phyloP scores from a whole-genome alignment of 2,329 filamentous ascomycete species.

The Ilyonectria mors-panacis region DNA sequence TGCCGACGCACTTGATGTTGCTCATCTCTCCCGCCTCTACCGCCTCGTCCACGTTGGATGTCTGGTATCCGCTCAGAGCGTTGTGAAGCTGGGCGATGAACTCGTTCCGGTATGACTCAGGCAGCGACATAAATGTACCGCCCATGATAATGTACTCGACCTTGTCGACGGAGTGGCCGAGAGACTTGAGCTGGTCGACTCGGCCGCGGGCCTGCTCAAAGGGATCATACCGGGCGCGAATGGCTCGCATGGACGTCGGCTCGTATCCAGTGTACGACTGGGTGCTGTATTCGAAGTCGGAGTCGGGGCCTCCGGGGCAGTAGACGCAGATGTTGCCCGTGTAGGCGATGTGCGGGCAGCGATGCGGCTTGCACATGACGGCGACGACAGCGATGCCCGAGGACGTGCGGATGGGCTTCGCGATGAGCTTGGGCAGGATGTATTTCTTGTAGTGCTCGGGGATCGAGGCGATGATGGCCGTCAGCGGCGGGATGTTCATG shows the following conservation, averaged over 20 bases:
- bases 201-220: slow-evolving; percentile 97
- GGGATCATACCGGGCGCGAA: slow-evolving; percentile 95
- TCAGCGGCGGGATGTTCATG: slow-evolving; percentile 89
- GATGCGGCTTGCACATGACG: slow-evolving; percentile 99
- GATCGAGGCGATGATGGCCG: slow-evolving; percentile 96
- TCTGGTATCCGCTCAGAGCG: slow-evolving; percentile 95
- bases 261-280: slow-evolving; percentile 99
- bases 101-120: slow-evolving; percentile 89
- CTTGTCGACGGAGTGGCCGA: slow-evolving; percentile 98
- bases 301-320: slow-evolving; percentile 96
- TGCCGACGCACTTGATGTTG: slow-evolving; percentile 97
- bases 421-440: slow-evolving; percentile 94
- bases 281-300: slow-evolving; percentile 98
- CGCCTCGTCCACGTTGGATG: slow-evolving; percentile 93
- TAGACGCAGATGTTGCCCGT: slow-evolving; percentile 99
- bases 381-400: slow-evolving; percentile 98
- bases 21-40: slow-evolving; percentile 96
- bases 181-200: slow-evolving; percentile 95
- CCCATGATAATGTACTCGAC: slow-evolving; percentile 99
- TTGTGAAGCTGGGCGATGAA: slow-evolving; percentile 98
- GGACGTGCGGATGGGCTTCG: slow-evolving; percentile 95
- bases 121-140: slow-evolving; percentile 97
- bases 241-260: slow-evolving; percentile 98
- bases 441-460: slow-evolving; percentile 99
- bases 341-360: slow-evolving; percentile 97